A percentile compares a stretch with the other conserved stretches of the same genome.
Evolutionary conservation across 495 filamentous ascomycete species (phyloP).

Genomic region (Tetracladium marchalianum): DNA sequence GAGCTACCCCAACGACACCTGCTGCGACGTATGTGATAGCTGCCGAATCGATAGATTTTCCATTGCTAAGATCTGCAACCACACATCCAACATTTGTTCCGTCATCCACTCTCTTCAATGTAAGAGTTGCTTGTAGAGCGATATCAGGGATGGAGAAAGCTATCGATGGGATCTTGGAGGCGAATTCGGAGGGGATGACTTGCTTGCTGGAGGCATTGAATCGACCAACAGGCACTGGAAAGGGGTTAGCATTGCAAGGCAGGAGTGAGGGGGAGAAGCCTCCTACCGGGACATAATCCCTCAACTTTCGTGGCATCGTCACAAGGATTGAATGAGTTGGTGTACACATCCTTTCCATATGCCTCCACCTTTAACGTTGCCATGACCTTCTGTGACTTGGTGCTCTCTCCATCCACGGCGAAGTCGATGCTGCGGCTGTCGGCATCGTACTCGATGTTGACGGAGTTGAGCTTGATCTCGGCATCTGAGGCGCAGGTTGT

Average conservation of each 20-base stretch:
- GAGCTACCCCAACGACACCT: conserved; percentile 73
- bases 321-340: conserved; percentile 77
- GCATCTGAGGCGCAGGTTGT: conserved; percentile 58
- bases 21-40: conserved; percentile 79
- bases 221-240: conserved; percentile 56
- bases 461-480: conserved; percentile 57
- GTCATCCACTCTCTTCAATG: conserved; percentile 55
- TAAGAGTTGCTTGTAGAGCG: conserved; percentile 72
- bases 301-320: conserved; percentile 48
- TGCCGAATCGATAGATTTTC: conserved; percentile 64
- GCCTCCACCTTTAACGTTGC: conserved; percentile 71
- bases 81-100: conserved; percentile 69
- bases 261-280: neutral
- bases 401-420: conserved; percentile 72
- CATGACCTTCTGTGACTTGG: conserved; percentile 67
- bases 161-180: conserved; percentile 75
- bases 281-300: conserved; percentile 73
- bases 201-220: conserved; percentile 67
- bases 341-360: conserved; percentile 78
- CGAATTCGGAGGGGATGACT: conserved; percentile 57
- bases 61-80: conserved; percentile 71
- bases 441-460: conserved; percentile 73
- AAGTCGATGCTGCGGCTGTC: conserved; percentile 63
- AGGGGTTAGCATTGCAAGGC: conserved; percentile 5
- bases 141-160: conserved; percentile 89